phyloP scores from a whole-genome alignment of 2,329 filamentous ascomycete species.

The Penicillium sp. region DNA sequence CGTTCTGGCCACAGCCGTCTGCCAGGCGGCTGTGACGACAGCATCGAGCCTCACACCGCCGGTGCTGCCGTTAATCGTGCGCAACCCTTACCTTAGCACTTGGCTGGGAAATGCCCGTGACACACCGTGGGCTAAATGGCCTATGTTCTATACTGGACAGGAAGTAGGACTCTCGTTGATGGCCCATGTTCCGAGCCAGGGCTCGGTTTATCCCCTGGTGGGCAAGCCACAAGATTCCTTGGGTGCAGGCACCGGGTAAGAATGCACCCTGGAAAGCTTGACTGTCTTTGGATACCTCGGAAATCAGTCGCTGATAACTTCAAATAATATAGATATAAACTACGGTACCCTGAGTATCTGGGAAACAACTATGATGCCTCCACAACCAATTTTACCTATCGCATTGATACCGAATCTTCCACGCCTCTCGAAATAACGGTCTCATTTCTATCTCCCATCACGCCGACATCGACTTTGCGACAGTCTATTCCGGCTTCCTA shows the following conservation, averaged over 20 bases:
- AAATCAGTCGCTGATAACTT: neutral
- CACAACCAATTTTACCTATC: constrained; percentile 68
- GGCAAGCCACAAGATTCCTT: constrained; percentile 67
- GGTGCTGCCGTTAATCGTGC: constrained; percentile 71
- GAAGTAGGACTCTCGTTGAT: constrained; percentile 66
- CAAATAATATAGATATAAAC: constrained; percentile 49
- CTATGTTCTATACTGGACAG: constrained; percentile 78
- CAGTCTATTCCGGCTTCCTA: constrained; percentile 84
- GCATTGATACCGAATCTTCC: constrained; percentile 49
- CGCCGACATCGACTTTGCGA: constrained; percentile 74
- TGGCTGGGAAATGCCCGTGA: constrained; percentile 72
- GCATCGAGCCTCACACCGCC: constrained; percentile 61
- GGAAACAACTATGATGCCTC: constrained; percentile 69
- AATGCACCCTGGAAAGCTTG: neutral
- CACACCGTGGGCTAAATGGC: constrained; percentile 79
- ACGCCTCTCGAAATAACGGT: constrained; percentile 56
- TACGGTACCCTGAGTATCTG: constrained; percentile 60
- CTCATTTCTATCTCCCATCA: constrained; percentile 74
- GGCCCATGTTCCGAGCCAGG: constrained; percentile 61
- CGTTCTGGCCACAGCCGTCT: constrained; percentile 32
- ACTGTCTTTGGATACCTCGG: neutral
- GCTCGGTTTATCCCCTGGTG: constrained; percentile 63
- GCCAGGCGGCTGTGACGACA: constrained; percentile 45
- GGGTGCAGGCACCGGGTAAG: constrained; percentile 40
- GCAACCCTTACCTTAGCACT: constrained; percentile 75